A percentile compares a stretch with the other conserved stretches of the same genome.
Evolutionary conservation across 371 early-diverging fungal species (phyloP).

Genomic region (Zychaea mexicana): DNA sequence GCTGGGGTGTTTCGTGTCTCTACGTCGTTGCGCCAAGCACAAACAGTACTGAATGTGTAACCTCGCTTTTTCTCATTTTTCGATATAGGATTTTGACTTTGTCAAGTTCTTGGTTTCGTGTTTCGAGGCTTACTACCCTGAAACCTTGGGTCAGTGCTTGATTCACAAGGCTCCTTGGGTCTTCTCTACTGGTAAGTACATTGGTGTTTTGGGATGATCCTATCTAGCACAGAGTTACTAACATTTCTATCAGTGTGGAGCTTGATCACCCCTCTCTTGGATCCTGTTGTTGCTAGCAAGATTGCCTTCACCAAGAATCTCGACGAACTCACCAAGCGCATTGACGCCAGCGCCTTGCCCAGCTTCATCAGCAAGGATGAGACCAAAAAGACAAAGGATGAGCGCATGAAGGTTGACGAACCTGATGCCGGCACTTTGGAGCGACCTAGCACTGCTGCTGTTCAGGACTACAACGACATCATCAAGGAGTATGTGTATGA

Average conservation of each 20-base stretch:
- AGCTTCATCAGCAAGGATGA: slow-evolving; percentile 32
- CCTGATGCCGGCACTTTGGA: slow-evolving; percentile 19
- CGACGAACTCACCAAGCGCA: slow-evolving; percentile 62
- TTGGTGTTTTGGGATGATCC: not conserved
- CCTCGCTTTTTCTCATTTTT: not conserved
- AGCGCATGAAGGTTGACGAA: slow-evolving; percentile 18
- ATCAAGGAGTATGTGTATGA: slow-evolving; percentile 24
- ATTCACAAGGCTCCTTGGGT: slow-evolving; percentile 89
- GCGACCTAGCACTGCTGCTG: slow-evolving; percentile 14
- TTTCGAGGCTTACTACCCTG: slow-evolving; percentile 91
- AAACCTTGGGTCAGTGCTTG: slow-evolving; percentile 76
- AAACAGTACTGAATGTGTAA: not conserved
- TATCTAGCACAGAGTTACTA: not conserved
- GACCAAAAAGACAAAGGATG: slow-evolving; percentile 29
- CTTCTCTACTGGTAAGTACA: slow-evolving; percentile 66
- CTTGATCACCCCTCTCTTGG: slow-evolving; percentile 81
- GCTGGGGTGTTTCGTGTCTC: not conserved
- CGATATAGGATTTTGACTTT: slow-evolving; percentile 67
- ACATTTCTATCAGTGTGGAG: slow-evolving; percentile 60
- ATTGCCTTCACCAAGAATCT: slow-evolving; percentile 76
- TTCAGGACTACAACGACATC: slow-evolving; percentile 23
- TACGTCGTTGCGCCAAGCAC: not conserved
- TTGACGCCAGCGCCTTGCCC: slow-evolving; percentile 46
- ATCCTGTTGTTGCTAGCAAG: slow-evolving; percentile 91
- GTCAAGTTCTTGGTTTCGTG: slow-evolving; percentile 81